Evolutionary conservation across 768 basidiomycete genomes (phyloP).

Genomic region (Mycena alexandri): DNA sequence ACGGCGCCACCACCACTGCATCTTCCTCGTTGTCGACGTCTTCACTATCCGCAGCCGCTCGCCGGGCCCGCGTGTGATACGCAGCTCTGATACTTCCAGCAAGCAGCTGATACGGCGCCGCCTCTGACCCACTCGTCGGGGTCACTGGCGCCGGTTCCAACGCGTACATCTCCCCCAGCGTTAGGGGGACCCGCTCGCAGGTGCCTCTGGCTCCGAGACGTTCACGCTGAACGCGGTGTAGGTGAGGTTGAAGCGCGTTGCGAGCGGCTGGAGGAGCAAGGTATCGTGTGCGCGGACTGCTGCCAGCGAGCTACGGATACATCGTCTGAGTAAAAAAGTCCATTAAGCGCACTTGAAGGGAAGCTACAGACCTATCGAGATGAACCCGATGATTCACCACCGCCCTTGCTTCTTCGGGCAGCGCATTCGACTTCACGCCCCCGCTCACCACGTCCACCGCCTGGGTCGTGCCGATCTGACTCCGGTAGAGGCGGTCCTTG

Average conservation of each 20-base stretch:
- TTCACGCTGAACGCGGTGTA: constrained; percentile 53
- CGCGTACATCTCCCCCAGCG: constrained; percentile 54
- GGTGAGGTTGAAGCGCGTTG: constrained; percentile 53
- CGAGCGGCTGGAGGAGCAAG: constrained; percentile 49
- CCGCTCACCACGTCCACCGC: constrained; percentile 64
- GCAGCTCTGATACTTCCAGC: constrained; percentile 59
- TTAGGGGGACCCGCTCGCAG: constrained; percentile 48
- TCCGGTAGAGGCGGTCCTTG: constrained; percentile 42
- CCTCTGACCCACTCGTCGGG: constrained; percentile 39
- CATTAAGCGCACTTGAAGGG: too few relatives aligned
- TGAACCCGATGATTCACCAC: constrained; percentile 66
- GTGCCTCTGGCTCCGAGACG: constrained; percentile 32
- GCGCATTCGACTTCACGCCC: constrained; percentile 67
- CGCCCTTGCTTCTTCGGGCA: constrained; percentile 67
- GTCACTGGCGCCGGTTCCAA: constrained; percentile 66
- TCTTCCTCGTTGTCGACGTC: constrained; percentile 13
- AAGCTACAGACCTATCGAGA: constrained; percentile 56
- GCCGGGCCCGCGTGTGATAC: constrained; percentile 45
- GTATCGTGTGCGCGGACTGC: constrained; percentile 47
- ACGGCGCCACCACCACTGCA: constrained; percentile 44
- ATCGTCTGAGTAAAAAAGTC: too few relatives aligned
- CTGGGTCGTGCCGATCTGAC: constrained; percentile 63
- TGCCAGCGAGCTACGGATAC: constrained; percentile 53
- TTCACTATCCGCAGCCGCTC: constrained; percentile 21
- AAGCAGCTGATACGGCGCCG: constrained; percentile 49